Evolutionary conservation across 805 yeast species (phyloP), one percentile per base, ranked within the genome.

Genomic region (Alloascoidea africana): DNA sequence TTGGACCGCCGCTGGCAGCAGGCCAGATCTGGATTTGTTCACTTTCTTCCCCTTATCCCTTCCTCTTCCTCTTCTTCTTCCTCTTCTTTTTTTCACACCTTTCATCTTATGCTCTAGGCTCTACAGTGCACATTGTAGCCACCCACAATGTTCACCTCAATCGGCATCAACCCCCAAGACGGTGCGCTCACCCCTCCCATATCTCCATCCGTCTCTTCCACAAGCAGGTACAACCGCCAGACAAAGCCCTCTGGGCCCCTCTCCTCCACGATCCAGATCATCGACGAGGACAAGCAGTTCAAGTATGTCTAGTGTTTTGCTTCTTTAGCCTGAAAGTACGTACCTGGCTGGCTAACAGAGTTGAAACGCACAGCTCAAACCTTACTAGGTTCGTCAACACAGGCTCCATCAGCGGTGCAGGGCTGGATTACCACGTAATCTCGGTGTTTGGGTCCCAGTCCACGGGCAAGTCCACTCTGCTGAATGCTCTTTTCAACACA

Each of bases 371-470:
- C n/a, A 14, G 8, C 17, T 14, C 4, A 4, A 6, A 17, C 27
- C 23, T 49, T 36, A 42, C 47, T 18, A 50, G 44, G 4, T 65
- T 54, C 48, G 55, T 70, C 38, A 50, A 59, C 17, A 44, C 49
- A 23, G 49, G 61, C 5, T 49, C 61, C 18, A 42, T 47, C 17
- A 49, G 50, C 34, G 63, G 63, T 33, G 63, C 67, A 11, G 94
- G 87, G 0, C 60, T 79, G 39, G 66, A 78, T 47, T 87, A 89
- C 60, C 95, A 91, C 55, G 75, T 91, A 14, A 83, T 91, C 3
- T 78, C 97, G 0, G 98, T 91, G 30, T 91, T 91, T 63, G 98
- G 98, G 3, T 85, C 96, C 1, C 98, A 91, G 54, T 80, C 94
- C 2, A 86, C 96, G 3, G 98, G 98, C 38, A 91, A 91, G 58